Percentiles rank a stretch among this genome's conserved stretches.
Conservation (phyloP, 208 protist genomes). For the Perkinsela sp. region DNA sequence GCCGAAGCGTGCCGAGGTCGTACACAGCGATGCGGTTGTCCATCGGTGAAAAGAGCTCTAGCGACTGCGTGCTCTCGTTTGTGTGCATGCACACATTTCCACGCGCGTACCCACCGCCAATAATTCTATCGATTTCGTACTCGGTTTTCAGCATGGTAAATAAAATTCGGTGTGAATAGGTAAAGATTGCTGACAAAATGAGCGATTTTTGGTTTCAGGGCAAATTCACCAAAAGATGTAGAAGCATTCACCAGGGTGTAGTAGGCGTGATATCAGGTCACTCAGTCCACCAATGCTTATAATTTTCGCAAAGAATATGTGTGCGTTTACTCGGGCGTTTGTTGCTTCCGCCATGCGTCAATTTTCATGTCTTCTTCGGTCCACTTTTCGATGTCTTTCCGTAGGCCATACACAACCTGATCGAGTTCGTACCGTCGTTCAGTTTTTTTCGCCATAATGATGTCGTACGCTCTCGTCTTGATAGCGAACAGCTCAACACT, state of each 20-base stretch:
- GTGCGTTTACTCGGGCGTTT: too few species aligned
- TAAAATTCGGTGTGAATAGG: background rate
- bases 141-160: background rate
- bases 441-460: background rate
- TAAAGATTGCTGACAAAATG: background rate
- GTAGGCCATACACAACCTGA: background rate
- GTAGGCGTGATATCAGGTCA: too few species aligned
- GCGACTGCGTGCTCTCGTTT: background rate
- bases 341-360: background rate
- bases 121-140: background rate
- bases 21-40: constrained; percentile 8
- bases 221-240: too few species aligned
- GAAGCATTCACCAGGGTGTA: too few species aligned
- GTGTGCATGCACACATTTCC: background rate
- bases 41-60: constrained; percentile 6
- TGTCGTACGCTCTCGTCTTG: background rate
- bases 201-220: background rate
- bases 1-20: constrained; percentile 3
- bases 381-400: background rate
- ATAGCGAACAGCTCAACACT: background rate
- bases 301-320: too few species aligned
- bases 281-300: too few species aligned
- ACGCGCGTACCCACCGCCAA: background rate
- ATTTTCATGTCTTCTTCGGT: background rate
- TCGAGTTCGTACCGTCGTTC: background rate